These are phyloP conservation scores for Pyrrhoderma lamaoense DNA, from an alignment of 1,284 basidiomycete genomes.

Conservation along the genomic window DNA sequence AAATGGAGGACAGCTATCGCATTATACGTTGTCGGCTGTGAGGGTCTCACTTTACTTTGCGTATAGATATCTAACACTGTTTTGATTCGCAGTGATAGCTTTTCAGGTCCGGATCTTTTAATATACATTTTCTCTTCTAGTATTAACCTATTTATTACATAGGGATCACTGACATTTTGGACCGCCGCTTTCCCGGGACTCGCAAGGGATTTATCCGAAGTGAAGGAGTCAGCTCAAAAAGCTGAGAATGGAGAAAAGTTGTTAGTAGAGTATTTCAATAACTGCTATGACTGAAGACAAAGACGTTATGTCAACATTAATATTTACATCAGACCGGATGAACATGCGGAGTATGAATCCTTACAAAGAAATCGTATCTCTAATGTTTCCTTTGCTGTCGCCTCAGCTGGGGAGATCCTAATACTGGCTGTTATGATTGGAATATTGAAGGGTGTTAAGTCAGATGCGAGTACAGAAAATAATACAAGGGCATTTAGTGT, in stretches of 20 bases:
- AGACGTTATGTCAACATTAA: neutral
- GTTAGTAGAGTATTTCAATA: slow-evolving; percentile 27
- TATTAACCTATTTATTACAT: neutral
- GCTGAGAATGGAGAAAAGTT: slow-evolving; percentile 37
- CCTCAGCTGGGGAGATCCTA: slow-evolving; percentile 63
- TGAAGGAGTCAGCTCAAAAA: slow-evolving; percentile 42
- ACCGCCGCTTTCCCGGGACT: slow-evolving; percentile 79
- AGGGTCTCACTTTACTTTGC: slow-evolving; percentile 26
- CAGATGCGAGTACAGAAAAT: slow-evolving; percentile 58
- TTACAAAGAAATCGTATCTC: slow-evolving; percentile 71
- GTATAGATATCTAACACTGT: neutral
- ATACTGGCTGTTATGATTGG: slow-evolving; percentile 73
- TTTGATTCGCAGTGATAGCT: slow-evolving; percentile 48
- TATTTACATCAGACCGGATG: slow-evolving; percentile 44
- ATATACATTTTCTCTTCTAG: slow-evolving; percentile 1
- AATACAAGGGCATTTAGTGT: slow-evolving; percentile 76
- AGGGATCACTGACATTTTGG: slow-evolving; percentile 76
- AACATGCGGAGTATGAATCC: slow-evolving; percentile 58
- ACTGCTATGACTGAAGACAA: neutral
- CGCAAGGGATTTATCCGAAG: slow-evolving; percentile 64
- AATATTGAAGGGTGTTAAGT: slow-evolving; percentile 62
- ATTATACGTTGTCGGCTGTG: slow-evolving; percentile 71
- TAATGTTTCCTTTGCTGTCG: slow-evolving; percentile 71
- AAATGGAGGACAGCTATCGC: slow-evolving; percentile 65
- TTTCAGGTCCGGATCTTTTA: slow-evolving; percentile 48